Evolutionary conservation across 139 green algal species (phyloP), one percentile per base, ranked within the genome.

Genomic region (Coelastrella sp.): DNA sequence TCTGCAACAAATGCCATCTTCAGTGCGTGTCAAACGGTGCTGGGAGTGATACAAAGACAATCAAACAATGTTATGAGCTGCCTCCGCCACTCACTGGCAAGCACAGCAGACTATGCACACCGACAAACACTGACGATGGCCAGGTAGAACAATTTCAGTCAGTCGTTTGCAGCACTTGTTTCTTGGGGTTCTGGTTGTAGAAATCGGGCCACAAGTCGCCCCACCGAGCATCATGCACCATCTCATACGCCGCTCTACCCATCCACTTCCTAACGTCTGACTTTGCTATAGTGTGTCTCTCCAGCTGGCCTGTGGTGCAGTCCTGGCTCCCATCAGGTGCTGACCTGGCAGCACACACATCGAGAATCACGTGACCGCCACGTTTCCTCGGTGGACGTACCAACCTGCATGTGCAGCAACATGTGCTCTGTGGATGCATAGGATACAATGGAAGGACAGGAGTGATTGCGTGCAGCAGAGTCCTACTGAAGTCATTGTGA

Each of bases 121-220:
- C 32, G 32, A 47, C 32, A 47, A 47, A 47, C 32, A 47, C 32
- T 47, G 1, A 1, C 32, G 1, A 2, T 2, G 0, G 1, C 32
- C 32, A 47, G 32, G 32, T 47, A 47, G 1, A 47, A 47, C 32
- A 47, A 47, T 47, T 1, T 47, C 32, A 47, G 0, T 47, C 32
- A 47, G 32, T 47, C 32, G 32, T 47, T 47, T 47, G 32, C 47
- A 84, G 19, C 10, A 68, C 78, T 56, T 68, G 78, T 56, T 22
- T 65, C 54, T 84, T 84, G 54, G 17, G 56, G 54, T 84, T 84
- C 5, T n/a, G 11, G n/a, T 66, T 66, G 78, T 84, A 84, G 19
- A 65, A 84, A 56, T 7, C 20, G 47, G 96, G 96, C 96, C 96
- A 98, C 54, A 96, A 83, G 84, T 98, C 96, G 2, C 96, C 96